Evolutionary conservation across 2,329 filamentous ascomycete genomes (phyloP).

Genomic region (Penicillium occitanis): DNA sequence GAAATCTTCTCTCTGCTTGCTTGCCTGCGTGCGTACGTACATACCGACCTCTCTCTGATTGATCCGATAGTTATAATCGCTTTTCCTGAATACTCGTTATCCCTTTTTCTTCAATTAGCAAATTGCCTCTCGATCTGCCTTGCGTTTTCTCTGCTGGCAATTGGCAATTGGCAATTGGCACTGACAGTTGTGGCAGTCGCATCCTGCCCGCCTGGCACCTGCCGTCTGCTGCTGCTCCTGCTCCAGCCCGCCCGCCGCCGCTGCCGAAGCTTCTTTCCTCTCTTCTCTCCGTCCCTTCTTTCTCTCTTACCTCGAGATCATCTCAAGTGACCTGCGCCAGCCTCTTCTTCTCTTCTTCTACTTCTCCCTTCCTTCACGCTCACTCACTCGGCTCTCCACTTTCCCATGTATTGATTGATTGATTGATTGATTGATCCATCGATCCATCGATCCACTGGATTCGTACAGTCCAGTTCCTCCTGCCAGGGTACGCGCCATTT

Average conservation of each 20-base stretch:
- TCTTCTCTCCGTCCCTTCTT: conserved; percentile 1
- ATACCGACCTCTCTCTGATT: neutral
- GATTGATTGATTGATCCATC: conserved; percentile 18
- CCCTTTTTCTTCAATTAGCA: neutral
- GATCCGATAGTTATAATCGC: neutral
- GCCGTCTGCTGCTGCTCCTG: conserved; percentile 9
- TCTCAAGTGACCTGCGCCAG: conserved; percentile 6
- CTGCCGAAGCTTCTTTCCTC: conserved; percentile 17
- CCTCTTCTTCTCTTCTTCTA: conserved; percentile 2
- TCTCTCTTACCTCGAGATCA: neutral
- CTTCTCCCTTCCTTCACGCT: conserved; percentile 7
- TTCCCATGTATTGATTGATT: conserved; percentile 15
- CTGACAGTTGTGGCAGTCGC: conserved; percentile 16
- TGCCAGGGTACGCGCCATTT: conserved; percentile 14
- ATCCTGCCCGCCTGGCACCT: conserved; percentile 3
- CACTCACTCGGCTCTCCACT: neutral
- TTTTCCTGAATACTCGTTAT: neutral
- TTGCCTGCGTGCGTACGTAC: neutral
- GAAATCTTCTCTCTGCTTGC: neutral
- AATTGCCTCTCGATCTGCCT: conserved; percentile 18
- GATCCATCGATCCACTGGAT: conserved; percentile 19
- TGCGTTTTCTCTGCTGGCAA: conserved; percentile 18
- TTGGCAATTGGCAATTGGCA: conserved; percentile 15
- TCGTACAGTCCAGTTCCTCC: conserved; percentile 14
- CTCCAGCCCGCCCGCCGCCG: conserved; percentile 14